Evolutionary conservation across 108 stramenopile genomes (phyloP), one percentile per base, ranked within the genome.

Genomic region (Nitzschia sp.): DNA sequence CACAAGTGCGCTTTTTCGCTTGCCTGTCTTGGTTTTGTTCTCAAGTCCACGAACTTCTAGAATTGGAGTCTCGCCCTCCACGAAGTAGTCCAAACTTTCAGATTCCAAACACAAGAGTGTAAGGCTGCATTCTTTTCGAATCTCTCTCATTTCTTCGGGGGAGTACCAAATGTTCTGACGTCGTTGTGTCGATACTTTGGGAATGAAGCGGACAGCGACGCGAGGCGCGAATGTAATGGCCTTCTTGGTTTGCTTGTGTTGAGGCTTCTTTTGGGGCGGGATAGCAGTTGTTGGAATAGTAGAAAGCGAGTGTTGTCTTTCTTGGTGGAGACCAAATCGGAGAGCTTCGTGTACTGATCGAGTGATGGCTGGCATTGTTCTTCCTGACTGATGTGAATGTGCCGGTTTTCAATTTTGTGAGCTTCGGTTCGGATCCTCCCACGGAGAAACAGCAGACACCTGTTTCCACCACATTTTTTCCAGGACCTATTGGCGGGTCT

Each of bases 81-180:
- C 22, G 22, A 62, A 62, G 43, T 22, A 62, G 12, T 25, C 11
- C 61, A 62, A 43, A 10, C 22, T 62, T 24, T 44, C 61, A 2
- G 43, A 10, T 8, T 37, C 14, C 42, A 62, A 10, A 42, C 61
- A 62, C 21, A 43, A 17, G 19, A 62, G 7, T 1, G 61, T 62
- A 20, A 62, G 43, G 6, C 22, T 5, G 22, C 61, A 62, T 8
- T 62, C 61, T 3, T 62, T 62, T 46, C 43, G 41, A 20, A 62
- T 43, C 15, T 20, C 43, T 14, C 3, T 15, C 10, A 62, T 43
- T 46, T 62, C 61, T 25, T 40, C 17, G 0, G 61, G 43, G 14
- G 61, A 44, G 3, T 22, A 46, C 61, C 61, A 62, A 43, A 46
- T 19, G 11, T 40, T 17, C 8, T 58, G 37, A 8, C 10, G 8